Evolutionary conservation across 805 yeast species (phyloP), one percentile per base, ranked within the genome.

Genomic region (Lachancea lanzarotensis): DNA sequence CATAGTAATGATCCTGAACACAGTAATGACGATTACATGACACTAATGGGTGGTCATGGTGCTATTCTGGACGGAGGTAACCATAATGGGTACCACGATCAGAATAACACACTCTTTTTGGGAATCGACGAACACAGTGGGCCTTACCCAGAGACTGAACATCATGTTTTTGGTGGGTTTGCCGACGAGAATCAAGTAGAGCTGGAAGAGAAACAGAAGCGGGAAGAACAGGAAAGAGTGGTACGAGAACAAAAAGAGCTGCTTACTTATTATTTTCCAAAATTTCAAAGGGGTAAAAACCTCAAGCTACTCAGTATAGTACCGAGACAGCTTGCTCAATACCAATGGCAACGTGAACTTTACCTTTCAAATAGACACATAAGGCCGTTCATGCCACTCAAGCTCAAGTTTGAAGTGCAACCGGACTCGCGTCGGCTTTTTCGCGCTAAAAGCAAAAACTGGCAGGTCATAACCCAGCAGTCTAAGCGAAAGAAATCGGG

Each of bases 301-400:
- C 65, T 78, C 50, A 77, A 75, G 53, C 71, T 78, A 69, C 82
- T 79, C 53, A 63, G 68, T n/a, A 59, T 78, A 39, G 73, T 77
- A 33, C 81, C 82, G 3, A 59, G 62, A 26, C 63, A 68, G 1
- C 76, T 79, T 3, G 60, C 63, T 8, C 71, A 72, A 42, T 80
- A 72, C 52, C 65, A 63, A n/a, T 78, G 73, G 62, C 74, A 74
- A 45, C 57, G 63, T 25, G 57, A 48, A 22, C 43, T 40, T n/a
- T 42, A 34, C 19, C 38, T 46, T 7, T 77, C 81, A 19, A 45
- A 40, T 31, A 52, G 53, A 33, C 36, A 42, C 10, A 29, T 53
- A 16, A 54, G 47, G 19, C 59, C 65, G 9, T 45, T 81, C 27
- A 63, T 80, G 15, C 87, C 87, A 0, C 67, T 74, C 9, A 75